Conservation (phyloP, 2,329 filamentous ascomycete genomes). For the Capronia coronata region DNA sequence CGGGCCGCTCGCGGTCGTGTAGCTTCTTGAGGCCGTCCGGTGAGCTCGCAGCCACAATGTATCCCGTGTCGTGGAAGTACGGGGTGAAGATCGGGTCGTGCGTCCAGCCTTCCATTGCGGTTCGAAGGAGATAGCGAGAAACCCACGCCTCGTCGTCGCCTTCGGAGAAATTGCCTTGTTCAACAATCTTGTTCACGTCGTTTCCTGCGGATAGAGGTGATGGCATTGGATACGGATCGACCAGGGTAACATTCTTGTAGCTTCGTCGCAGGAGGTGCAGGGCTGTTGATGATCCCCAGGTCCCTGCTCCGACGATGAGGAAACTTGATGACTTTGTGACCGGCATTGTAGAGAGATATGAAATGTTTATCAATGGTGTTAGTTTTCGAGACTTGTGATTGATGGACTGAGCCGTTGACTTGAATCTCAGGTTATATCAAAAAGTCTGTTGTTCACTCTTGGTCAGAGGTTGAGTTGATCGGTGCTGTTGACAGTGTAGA, state of each 20-base stretch:
- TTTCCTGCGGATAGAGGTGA: constrained; percentile 44
- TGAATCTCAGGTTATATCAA: too few relatives aligned
- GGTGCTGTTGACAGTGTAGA: too few relatives aligned
- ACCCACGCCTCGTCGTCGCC: not conserved
- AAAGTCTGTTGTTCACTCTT: too few relatives aligned
- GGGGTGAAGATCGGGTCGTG: constrained; percentile 41
- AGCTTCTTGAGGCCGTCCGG: constrained; percentile 37
- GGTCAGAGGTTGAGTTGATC: too few relatives aligned
- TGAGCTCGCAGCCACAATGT: constrained; percentile 40
- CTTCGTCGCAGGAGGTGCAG: constrained; percentile 41
- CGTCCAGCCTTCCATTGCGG: constrained; percentile 31
- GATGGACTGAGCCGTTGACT: too few relatives aligned
- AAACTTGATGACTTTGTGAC: constrained; percentile 22
- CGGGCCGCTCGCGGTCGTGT: constrained; percentile 33
- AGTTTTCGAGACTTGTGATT: too few relatives aligned
- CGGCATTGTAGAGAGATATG: not conserved
- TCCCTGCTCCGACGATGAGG: constrained; percentile 46
- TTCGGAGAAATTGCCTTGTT: constrained; percentile 7
- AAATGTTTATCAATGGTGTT: too few relatives aligned
- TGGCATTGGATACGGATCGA: constrained; percentile 43
- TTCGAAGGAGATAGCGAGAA: not conserved
- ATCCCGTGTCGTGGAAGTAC: constrained; percentile 42
- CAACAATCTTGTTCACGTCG: constrained; percentile 45
- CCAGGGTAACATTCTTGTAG: constrained; percentile 44
- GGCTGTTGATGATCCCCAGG: constrained; percentile 43